phyloP scores from a whole-genome alignment of 129 eudicot species.

The Scalesia atractyloides region DNA sequence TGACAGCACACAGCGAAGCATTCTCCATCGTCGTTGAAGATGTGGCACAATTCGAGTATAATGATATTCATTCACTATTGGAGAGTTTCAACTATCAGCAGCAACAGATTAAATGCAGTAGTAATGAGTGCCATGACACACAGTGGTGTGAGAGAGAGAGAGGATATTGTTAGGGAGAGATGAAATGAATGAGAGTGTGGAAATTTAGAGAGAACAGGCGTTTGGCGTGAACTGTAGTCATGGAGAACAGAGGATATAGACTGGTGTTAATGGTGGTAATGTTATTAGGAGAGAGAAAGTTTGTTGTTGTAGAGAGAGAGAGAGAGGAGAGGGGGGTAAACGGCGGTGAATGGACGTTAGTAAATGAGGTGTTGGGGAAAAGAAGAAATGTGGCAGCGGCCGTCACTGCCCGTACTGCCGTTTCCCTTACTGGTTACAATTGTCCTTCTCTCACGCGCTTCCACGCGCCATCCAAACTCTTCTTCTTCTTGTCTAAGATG shows the following conservation, averaged over 20 bases:
- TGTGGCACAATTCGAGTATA: too few species aligned
- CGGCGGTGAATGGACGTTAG: conserved; percentile 85
- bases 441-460: conserved; percentile 9
- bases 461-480: not conserved
- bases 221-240: conserved; percentile 83
- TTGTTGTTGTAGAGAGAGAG: conserved; percentile 24
- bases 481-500: too few species aligned
- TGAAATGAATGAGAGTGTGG: not conserved
- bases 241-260: conserved; percentile 40
- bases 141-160: not conserved
- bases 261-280: conserved; percentile 23
- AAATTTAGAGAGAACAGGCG: conserved; percentile 65
- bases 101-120: not conserved
- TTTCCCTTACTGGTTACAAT: conserved; percentile 44
- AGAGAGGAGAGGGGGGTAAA: conserved; percentile 23
- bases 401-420: conserved; percentile 64
- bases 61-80: too few species aligned
- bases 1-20: not conserved
- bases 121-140: conserved; percentile 12
- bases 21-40: too few species aligned
- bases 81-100: too few species aligned
- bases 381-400: conserved; percentile 51
- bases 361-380: conserved; percentile 30
- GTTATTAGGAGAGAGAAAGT: conserved; percentile 51
- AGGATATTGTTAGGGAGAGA: conserved; percentile 9